Evolutionary conservation across 306 rosid genomes (phyloP).

Genomic region (Boehmeria nivea): DNA sequence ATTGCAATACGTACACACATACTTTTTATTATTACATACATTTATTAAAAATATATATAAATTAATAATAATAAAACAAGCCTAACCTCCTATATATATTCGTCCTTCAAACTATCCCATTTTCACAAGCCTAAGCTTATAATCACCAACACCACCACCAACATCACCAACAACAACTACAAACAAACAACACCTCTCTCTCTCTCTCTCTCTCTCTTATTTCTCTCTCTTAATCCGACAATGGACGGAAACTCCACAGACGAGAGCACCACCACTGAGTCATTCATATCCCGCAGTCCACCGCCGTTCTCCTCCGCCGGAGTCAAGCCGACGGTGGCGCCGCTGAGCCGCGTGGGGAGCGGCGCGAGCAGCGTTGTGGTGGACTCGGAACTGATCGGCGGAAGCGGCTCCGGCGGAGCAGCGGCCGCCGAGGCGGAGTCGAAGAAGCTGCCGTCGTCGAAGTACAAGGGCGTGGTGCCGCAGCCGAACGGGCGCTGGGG

Average conservation of each 20-base stretch:
- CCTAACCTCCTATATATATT: constrained; percentile 55
- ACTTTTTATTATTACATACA: not conserved
- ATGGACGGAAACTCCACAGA: constrained; percentile 74
- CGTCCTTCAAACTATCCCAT: constrained; percentile 29
- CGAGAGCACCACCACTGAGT: constrained; percentile 59
- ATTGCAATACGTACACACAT: not conserved
- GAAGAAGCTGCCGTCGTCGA: constrained; percentile 73
- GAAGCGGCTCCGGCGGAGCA: constrained; percentile 42
- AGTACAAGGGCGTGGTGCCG: constrained; percentile 93
- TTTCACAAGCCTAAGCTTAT: too few relatives aligned
- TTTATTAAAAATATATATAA: not conserved
- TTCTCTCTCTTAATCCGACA: constrained; percentile 9
- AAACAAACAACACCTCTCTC: not conserved
- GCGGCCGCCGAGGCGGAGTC: constrained; percentile 68
- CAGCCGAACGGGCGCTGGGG: constrained; percentile 99
- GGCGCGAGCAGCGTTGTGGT: constrained; percentile 42
- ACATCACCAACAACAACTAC: not conserved
- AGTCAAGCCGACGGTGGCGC: constrained; percentile 22
- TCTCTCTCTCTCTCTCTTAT: constrained; percentile 6
- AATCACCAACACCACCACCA: too few relatives aligned
- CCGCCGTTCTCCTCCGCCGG: constrained; percentile 30
- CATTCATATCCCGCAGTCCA: constrained; percentile 13
- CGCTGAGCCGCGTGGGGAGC: constrained; percentile 67
- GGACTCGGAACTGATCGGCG: constrained; percentile 35
- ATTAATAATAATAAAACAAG: too few relatives aligned